Evolutionary conservation across 495 filamentous ascomycete species (phyloP).

Genomic region (Podospora australis): DNA sequence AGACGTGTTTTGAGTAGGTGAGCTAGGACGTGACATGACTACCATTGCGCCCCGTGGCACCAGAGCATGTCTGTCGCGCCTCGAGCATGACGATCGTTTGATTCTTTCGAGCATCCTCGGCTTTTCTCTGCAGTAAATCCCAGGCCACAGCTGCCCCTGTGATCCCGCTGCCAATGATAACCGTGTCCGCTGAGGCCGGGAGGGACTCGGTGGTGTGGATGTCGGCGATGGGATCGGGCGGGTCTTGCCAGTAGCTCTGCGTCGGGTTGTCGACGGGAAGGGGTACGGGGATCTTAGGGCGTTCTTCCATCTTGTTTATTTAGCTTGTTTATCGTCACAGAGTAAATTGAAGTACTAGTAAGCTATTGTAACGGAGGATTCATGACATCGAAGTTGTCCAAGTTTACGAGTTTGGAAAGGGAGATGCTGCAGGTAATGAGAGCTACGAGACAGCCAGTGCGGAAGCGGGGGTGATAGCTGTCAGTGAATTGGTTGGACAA

Average conservation of each 20-base stretch:
- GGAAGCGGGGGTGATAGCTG: too few relatives aligned
- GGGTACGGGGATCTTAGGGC: constrained; percentile 38
- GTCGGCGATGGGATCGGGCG: constrained; percentile 51
- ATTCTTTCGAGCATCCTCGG: not conserved
- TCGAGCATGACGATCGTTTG: constrained; percentile 50
- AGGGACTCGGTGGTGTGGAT: constrained; percentile 42
- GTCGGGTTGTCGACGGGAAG: constrained; percentile 55
- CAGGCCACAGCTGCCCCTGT: constrained; percentile 57
- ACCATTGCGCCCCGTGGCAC: constrained; percentile 58
- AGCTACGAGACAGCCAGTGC: too few relatives aligned
- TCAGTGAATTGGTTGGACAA: too few relatives aligned
- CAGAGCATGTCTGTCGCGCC: constrained; percentile 49
- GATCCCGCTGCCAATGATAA: constrained; percentile 68
- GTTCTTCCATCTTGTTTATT: constrained; percentile 42
- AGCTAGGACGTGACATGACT: not conserved
- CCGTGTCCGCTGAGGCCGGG: constrained; percentile 44
- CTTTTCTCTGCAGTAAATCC: constrained; percentile 37
- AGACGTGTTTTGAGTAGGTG: not conserved
- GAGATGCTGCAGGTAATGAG: too few relatives aligned
- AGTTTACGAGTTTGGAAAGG: too few relatives aligned
- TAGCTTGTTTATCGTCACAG: too few relatives aligned
- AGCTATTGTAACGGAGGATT: too few relatives aligned
- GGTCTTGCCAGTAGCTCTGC: constrained; percentile 64
- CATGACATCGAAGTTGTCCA: too few relatives aligned
- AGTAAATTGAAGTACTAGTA: too few relatives aligned